These are phyloP conservation scores for Podaxis sp. DNA, from an alignment of 768 basidiomycete species.

Conservation along the genomic window DNA sequence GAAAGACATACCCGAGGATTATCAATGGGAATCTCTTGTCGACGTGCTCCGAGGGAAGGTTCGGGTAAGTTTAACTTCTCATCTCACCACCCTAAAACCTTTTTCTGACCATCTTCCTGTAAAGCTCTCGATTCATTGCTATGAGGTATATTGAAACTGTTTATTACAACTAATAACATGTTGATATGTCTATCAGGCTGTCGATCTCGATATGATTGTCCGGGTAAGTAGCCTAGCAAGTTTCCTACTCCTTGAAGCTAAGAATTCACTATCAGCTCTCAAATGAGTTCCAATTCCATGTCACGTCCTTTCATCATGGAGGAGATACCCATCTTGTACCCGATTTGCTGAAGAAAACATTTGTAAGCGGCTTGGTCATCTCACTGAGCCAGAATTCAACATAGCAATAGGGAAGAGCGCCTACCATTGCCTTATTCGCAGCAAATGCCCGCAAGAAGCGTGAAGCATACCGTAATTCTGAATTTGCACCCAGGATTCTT, in stretches of 20 bases:
- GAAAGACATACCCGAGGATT: constrained; percentile 53
- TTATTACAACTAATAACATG: neutral
- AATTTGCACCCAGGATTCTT: constrained; percentile 72
- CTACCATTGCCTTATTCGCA: constrained; percentile 75
- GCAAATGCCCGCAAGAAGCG: constrained; percentile 55
- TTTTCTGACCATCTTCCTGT: neutral
- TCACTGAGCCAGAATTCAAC: neutral
- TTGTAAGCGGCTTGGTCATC: constrained; percentile 34
- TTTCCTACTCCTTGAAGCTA: neutral
- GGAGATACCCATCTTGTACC: constrained; percentile 83
- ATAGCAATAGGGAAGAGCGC: constrained; percentile 42
- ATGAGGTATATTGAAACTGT: constrained; percentile 30
- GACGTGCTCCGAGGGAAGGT: constrained; percentile 74
- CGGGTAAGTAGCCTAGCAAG: constrained; percentile 41
- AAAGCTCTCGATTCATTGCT: constrained; percentile 43
- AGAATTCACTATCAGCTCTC: constrained; percentile 45
- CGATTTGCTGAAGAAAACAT: constrained; percentile 68
- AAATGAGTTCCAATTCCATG: constrained; percentile 79
- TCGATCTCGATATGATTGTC: constrained; percentile 67
- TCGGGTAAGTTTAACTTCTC: constrained; percentile 45
- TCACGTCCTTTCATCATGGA: constrained; percentile 79
- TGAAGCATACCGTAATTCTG: constrained; percentile 65
- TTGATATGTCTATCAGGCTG: constrained; percentile 38
- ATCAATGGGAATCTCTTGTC: constrained; percentile 71
- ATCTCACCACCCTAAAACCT: neutral